Percentiles rank a stretch among this genome's conserved stretches.
Conservation (phyloP, 306 rosid species). For the Rosa persica region DNA sequence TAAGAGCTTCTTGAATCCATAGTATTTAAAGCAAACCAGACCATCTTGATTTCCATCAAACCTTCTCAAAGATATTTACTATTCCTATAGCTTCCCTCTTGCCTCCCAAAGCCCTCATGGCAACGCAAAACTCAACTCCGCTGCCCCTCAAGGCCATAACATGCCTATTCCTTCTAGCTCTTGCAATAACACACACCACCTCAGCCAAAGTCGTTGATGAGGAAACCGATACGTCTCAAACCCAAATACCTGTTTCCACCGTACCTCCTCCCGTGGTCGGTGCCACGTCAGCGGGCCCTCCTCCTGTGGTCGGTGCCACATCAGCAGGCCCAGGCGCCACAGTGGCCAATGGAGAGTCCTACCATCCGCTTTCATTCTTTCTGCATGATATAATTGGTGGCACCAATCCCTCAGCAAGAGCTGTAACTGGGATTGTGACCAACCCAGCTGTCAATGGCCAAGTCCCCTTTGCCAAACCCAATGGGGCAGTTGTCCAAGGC, state of each 20-base stretch:
- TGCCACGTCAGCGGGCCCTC: slow-evolving; percentile 25
- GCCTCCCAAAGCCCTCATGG: slow-evolving; percentile 28
- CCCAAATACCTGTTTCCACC: slow-evolving; percentile 29
- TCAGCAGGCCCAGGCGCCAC: slow-evolving; percentile 18
- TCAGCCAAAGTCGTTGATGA: slow-evolving; percentile 41
- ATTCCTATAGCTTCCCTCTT: slow-evolving; percentile 1
- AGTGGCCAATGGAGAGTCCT: background rate
- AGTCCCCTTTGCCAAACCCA: slow-evolving; percentile 87
- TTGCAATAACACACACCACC: slow-evolving; percentile 21
- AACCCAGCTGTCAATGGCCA: slow-evolving; percentile 75
- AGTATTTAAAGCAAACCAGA: slow-evolving; percentile 12
- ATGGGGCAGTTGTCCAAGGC: slow-evolving; percentile 67
- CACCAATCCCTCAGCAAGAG: slow-evolving; percentile 70
- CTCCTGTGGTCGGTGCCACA: slow-evolving; percentile 21
- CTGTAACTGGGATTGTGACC: slow-evolving; percentile 67
- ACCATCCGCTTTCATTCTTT: slow-evolving; percentile 42
- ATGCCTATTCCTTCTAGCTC: slow-evolving; percentile 29
- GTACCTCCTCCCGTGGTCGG: slow-evolving; percentile 25
- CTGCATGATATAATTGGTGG: slow-evolving; percentile 88
- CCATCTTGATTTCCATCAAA: slow-evolving; percentile 1
- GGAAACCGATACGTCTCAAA: slow-evolving; percentile 10
- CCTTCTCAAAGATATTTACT: background rate
- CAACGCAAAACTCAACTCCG: slow-evolving; percentile 15
- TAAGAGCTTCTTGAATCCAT: background rate
- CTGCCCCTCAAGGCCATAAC: slow-evolving; percentile 23